Percentiles rank a stretch among this genome's conserved stretches.
Conservation (phyloP, 768 basidiomycete species). For the Dentipellis sp. region DNA sequence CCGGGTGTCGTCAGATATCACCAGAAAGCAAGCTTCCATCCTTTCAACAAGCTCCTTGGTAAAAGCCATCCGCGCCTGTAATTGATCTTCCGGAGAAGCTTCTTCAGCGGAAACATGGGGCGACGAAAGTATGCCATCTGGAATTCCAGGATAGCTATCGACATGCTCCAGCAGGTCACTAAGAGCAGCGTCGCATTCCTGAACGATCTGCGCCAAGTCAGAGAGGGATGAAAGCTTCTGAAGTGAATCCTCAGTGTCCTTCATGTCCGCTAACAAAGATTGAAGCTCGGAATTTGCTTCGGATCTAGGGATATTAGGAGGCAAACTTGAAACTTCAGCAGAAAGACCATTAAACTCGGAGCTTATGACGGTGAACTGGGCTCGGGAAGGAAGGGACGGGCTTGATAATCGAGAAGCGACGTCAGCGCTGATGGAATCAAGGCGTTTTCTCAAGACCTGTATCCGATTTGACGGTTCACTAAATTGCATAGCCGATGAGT, state of each 20-base stretch:
- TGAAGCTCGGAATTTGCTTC: slow-evolving; percentile 47
- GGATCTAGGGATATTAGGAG: slow-evolving; percentile 28
- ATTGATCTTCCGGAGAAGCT: slow-evolving; percentile 56
- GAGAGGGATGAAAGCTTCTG: slow-evolving; percentile 45
- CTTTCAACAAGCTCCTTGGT: slow-evolving; percentile 43
- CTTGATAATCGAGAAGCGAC: slow-evolving; percentile 32
- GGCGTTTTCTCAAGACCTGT: slow-evolving; percentile 43
- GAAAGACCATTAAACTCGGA: slow-evolving; percentile 35
- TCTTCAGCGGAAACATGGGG: slow-evolving; percentile 32
- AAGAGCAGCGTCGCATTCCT: slow-evolving; percentile 60
- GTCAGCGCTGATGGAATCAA: slow-evolving; percentile 54
- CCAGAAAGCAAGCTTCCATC: slow-evolving; percentile 31
- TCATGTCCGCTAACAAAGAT: slow-evolving; percentile 52
- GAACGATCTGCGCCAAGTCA: slow-evolving; percentile 38
- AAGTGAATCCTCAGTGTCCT: slow-evolving; percentile 38
- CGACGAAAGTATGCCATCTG: slow-evolving; percentile 41
- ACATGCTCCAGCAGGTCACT: slow-evolving; percentile 83
- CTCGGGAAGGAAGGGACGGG: slow-evolving; percentile 41
- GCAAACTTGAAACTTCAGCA: slow-evolving; percentile 38
- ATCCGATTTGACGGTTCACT: slow-evolving; percentile 41
- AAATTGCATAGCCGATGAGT: slow-evolving; percentile 20
- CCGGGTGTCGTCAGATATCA: slow-evolving; percentile 49
- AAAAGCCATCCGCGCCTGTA: slow-evolving; percentile 53
- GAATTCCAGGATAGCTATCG: slow-evolving; percentile 69
- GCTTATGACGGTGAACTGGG: slow-evolving; percentile 38